Percentiles rank a stretch among this genome's conserved stretches.
Evolutionary conservation across 2,329 filamentous ascomycete genomes (phyloP).

Genomic region (Eutypella sp.): DNA sequence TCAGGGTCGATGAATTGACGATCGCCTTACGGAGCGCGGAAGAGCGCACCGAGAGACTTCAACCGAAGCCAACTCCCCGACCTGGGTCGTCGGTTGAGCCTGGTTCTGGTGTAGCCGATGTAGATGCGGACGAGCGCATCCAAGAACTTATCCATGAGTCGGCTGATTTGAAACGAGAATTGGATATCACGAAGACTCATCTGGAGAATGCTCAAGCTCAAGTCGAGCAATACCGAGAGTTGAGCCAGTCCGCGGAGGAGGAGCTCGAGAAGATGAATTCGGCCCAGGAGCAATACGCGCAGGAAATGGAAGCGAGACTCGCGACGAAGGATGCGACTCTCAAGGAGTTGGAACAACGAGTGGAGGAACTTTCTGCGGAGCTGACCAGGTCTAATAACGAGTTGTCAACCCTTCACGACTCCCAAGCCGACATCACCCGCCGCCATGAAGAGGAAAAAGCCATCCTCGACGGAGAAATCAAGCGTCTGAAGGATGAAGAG

Average conservation of each 20-base stretch:
- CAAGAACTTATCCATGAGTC: constrained; percentile 82
- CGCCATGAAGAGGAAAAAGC: constrained; percentile 78
- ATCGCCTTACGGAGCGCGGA: constrained; percentile 86
- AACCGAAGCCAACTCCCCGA: constrained; percentile 69
- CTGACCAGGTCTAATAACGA: constrained; percentile 77
- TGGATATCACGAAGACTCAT: constrained; percentile 76
- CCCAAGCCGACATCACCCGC: constrained; percentile 68
- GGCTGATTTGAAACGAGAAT: constrained; percentile 78
- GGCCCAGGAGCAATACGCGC: constrained; percentile 80
- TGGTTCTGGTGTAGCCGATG: constrained; percentile 34
- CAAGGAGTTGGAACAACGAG: constrained; percentile 73
- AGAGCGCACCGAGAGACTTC: constrained; percentile 76
- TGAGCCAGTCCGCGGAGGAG: constrained; percentile 84
- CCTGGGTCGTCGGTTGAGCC: constrained; percentile 38
- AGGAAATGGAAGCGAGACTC: constrained; percentile 74
- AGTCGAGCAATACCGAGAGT: constrained; percentile 80
- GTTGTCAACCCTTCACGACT: constrained; percentile 71
- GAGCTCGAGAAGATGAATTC: constrained; percentile 73
- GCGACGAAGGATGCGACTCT: constrained; percentile 76
- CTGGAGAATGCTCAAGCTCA: constrained; percentile 77
- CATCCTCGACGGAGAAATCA: constrained; percentile 71
- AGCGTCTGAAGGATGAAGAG: constrained; percentile 76
- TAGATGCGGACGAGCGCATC: constrained; percentile 54
- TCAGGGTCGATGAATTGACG: constrained; percentile 80
- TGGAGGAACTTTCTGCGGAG: constrained; percentile 80